Percentiles rank a stretch among this genome's conserved stretches.
Evolutionary conservation across 2,329 filamentous ascomycete species (phyloP).

Genomic region (Byssochlamys sp.): DNA sequence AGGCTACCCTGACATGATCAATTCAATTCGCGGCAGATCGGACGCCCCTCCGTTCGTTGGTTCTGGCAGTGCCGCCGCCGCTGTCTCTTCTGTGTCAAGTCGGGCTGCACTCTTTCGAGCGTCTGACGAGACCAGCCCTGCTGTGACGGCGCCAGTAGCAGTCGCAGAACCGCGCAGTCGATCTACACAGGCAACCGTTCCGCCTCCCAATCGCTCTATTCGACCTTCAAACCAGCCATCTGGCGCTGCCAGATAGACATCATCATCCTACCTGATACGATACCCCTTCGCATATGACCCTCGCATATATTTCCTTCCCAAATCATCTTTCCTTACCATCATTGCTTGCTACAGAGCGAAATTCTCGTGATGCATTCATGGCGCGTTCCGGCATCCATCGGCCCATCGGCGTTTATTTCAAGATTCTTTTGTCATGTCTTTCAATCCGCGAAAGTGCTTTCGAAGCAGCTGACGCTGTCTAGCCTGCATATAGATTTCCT

Average conservation of each 20-base stretch:
- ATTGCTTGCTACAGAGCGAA: not conserved
- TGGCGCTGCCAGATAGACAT: constrained; percentile 17
- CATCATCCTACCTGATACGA: not conserved
- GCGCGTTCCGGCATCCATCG: not conserved
- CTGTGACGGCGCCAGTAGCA: constrained; percentile 6
- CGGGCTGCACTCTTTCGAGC: constrained; percentile 8
- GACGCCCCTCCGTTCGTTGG: constrained; percentile 12
- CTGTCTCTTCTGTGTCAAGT: constrained; percentile 5
- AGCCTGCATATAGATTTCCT: not conserved
- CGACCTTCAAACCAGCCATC: constrained; percentile 16
- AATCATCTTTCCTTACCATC: not conserved
- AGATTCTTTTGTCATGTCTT: not conserved
- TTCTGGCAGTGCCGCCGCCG: constrained; percentile 10
- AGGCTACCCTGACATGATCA: constrained; percentile 31
- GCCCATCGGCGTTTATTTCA: not conserved
- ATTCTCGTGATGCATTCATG: not conserved
- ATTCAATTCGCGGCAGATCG: constrained; percentile 27
- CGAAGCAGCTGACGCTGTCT: not conserved
- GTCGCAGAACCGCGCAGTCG: constrained; percentile 16
- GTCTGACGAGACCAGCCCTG: constrained; percentile 10
- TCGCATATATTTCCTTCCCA: not conserved
- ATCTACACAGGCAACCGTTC: constrained; percentile 12
- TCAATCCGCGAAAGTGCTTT: not conserved
- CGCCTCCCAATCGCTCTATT: constrained; percentile 8
- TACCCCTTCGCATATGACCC: not conserved